Base-by-base conservation (phyloP, 495 filamentous ascomycete genomes). In the Parmelia sp. region DNA sequence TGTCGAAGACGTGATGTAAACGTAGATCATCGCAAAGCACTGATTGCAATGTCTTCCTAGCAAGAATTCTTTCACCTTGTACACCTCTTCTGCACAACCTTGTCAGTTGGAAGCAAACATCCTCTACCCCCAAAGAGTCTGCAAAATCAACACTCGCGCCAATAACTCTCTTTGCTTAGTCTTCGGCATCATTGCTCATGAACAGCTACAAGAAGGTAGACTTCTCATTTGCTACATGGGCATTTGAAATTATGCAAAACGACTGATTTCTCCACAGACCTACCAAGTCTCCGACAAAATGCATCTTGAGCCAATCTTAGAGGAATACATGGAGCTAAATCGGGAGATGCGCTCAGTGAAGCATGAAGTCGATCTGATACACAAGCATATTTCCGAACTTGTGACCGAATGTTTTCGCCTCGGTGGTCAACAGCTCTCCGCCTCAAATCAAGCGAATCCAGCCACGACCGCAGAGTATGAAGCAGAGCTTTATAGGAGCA, bases 21-120 rank as follows among this genome's bases (percentile, higher is more conserved):
- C 49, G 49, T 29, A 53, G 49, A 53, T 53, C 49, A 53, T 53
- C 49, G 14, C 49, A 53, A 53, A 53, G 25, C 3, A 53, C 49
- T 53, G 17, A 14, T 31, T 8, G 5, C 14, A 19, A 14, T 53
- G 49, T 53, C 49, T 31, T 31, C 19, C 31, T 12, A 31, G 15
- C 14, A 7, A 53, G 3, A 1, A 17, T 17, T 25, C 3, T 49
- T 25, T 25, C 19, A 49, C 45, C 14, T 15, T 31, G 25, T 53
- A 31, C 49, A 53, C 8, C 49, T 31, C 49, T 53, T 31, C 21
- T 9, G 45, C 21, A 23, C 45, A 23, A 53, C 25, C 0, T 17
- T 31, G 11, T 19, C 5, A 27, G 45, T 11, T 51, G n/a, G 45
- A 15, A 15, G n/a, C n/a, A n/a, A n/a, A 51, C 7, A 49, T 31